Base-by-base conservation (phyloP, 805 yeast genomes). In the Candida morakotiae region DNA sequence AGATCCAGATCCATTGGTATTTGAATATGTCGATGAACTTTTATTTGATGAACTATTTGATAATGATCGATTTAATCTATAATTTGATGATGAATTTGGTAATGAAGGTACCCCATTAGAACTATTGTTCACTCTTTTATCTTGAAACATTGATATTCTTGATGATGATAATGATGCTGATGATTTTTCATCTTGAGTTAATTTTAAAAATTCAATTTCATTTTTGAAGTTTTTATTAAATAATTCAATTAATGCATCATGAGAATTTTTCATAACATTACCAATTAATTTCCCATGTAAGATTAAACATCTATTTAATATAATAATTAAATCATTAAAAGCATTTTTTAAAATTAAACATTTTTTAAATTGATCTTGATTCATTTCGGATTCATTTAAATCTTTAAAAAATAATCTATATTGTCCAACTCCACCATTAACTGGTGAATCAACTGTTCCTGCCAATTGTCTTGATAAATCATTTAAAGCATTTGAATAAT, bases 371-470 rank as follows among this genome's bases (percentile, higher is more conserved):
- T 62, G 55, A 18, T 56, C 61, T 6, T 56, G 59, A 40, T 56
- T 58, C 5, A 58, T 64, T 21, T 51, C 58, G 37, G 60, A 60
- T 35, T 56, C n/a, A 21, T 21, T 56, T 1, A 58, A 47, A 34
- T 69, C 71, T 25, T 56, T 58, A 53, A 84, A 76, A 54, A 87
- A 86, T 2, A 74, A 74, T 38, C 89, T 71, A 60, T 84, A 87
- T 53, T 83, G 87, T 2, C 87, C 85, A 45, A 87, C 85, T 40
- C 96, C 96, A 24, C 96, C 96, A 55, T 87, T 87, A 5, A 87
- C 91, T 3, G 96, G 96, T 0, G 96, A 79, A 55, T 87, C 95
- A 38, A 88, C 89, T 0, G 96, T 85, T 29, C 96, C 96, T 2
- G 87, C 75, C 38, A 82, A 63, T 50, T 77, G 78, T 57, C 91